These are phyloP conservation scores for Xanthoconium purpureum DNA, from an alignment of 768 basidiomycete species.

Conservation along the genomic window DNA sequence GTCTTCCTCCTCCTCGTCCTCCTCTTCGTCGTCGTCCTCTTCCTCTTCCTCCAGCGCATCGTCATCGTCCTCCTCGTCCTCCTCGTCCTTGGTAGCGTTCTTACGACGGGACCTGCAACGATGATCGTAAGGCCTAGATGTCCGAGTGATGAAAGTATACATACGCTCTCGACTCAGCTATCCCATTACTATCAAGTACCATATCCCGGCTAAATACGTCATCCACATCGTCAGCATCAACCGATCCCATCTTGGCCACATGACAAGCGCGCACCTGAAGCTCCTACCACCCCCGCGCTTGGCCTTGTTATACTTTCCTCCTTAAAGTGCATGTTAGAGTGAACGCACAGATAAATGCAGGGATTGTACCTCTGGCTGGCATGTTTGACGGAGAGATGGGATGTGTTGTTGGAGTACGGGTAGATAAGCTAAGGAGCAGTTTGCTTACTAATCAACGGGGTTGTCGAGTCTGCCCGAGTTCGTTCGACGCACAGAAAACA, in stretches of 20 bases:
- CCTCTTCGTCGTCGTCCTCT: constrained; percentile 41
- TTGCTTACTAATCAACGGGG: neutral
- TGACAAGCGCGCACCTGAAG: constrained; percentile 55
- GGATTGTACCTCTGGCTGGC: too few relatives aligned
- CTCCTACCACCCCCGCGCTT: constrained; percentile 85
- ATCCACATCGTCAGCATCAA: constrained; percentile 5
- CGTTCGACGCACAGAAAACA: neutral
- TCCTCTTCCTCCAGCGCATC: constrained; percentile 30
- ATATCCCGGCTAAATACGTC: constrained; percentile 49
- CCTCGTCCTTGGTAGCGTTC: constrained; percentile 30
- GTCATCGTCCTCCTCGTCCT: constrained; percentile 39
- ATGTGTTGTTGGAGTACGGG: too few relatives aligned
- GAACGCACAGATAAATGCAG: neutral
- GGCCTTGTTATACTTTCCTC: constrained; percentile 84
- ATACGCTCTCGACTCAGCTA: constrained; percentile 50
- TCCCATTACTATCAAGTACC: constrained; percentile 54
- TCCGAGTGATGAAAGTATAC: constrained; percentile 16
- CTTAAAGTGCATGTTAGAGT: neutral
- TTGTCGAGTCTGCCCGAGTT: constrained; percentile 9
- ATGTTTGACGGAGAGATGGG: too few relatives aligned
- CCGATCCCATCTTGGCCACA: constrained; percentile 2
- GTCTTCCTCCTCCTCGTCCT: constrained; percentile 42
- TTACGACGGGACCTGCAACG: constrained; percentile 21
- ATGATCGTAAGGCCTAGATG: constrained; percentile 11
- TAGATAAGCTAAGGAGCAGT: too few relatives aligned